Conservation (phyloP, 1,284 basidiomycete genomes). For the Ceratobasidium theobromae region DNA sequence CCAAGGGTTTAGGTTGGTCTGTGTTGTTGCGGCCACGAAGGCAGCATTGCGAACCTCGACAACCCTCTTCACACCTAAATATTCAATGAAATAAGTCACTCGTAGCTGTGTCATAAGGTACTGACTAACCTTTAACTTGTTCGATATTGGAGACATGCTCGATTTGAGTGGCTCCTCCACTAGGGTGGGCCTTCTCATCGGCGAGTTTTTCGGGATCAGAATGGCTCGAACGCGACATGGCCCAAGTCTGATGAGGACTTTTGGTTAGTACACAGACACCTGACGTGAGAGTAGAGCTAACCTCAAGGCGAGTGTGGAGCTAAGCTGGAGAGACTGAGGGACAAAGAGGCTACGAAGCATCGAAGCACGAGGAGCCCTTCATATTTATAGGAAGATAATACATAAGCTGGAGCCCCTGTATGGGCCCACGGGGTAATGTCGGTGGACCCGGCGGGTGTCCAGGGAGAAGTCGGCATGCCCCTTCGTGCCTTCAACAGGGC, state of each 20-base stretch:
- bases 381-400: constrained; percentile 23
- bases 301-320: constrained; percentile 16
- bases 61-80: constrained; percentile 10
- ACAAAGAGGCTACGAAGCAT: constrained; percentile 24
- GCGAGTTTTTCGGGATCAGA: constrained; percentile 32
- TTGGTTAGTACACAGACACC: not conserved
- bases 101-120: not conserved
- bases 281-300: not conserved
- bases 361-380: constrained; percentile 16
- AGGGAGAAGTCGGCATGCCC: not conserved
- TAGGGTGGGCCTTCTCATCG: constrained; percentile 26
- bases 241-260: not conserved
- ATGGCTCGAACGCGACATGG: constrained; percentile 23
- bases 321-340: constrained; percentile 16
- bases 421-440: constrained; percentile 27
- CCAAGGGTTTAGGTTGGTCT: constrained; percentile 39
- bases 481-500: constrained; percentile 1
- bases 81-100: not conserved
- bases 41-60: constrained; percentile 36
- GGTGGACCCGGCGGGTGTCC: not conserved
- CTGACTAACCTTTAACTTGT: constrained; percentile 37
- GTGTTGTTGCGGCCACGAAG: constrained; percentile 38
- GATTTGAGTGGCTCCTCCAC: constrained; percentile 21
- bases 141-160: constrained; percentile 32
- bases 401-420: constrained; percentile 10